Base-by-base conservation (phyloP, 2,329 filamentous ascomycete species). In the Cadophora sp. region DNA sequence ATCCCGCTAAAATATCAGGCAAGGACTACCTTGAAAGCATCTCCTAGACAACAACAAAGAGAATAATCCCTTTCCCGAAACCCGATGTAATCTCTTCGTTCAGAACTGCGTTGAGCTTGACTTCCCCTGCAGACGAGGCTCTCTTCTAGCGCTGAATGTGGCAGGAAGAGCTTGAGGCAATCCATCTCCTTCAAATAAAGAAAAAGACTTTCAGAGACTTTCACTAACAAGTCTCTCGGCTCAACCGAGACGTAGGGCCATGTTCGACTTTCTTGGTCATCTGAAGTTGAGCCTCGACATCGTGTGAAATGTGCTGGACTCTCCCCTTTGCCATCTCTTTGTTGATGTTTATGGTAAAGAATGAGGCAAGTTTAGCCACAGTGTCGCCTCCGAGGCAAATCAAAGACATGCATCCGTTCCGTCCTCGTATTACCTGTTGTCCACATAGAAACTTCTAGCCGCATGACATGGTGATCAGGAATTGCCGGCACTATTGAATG, bases 401-500 rank as follows among this genome's bases (percentile, higher is more conserved):
- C 16, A 48, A n/a, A 31, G 24, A 31, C 14, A 16, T 55, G 51
- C 51, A 31, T 29, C 26, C 14, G 12, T 26, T 12, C 50, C 11
- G 27, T 8, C 51, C 7, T 55, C 51, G 51, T 55, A 55, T 55
- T 55, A n/a, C 2, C 26, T 55, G 51, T 55, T 31, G 50, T 27
- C 51, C 26, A 27, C 43, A 31, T 16, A 55, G 51, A 55, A 55
- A 55, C 51, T 55, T 55, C 51, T 31, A 29, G 51, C 51, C 26
- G 27, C 51, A 55, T 29, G 51, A 55, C 26, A 55, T 31, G 51
- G 27, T 31, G 51, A 31, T 55, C 12, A 55, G 51, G 26, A 55
- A 29, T 55, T 55, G 51, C 26, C 51, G 51, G 16, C 24, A 31
- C 51, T 55, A 55, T 55, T 31, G 51, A 55, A 55, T 48, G 43